Base-by-base conservation (phyloP, 257 asterid genomes). In the Catharanthus roseus region DNA sequence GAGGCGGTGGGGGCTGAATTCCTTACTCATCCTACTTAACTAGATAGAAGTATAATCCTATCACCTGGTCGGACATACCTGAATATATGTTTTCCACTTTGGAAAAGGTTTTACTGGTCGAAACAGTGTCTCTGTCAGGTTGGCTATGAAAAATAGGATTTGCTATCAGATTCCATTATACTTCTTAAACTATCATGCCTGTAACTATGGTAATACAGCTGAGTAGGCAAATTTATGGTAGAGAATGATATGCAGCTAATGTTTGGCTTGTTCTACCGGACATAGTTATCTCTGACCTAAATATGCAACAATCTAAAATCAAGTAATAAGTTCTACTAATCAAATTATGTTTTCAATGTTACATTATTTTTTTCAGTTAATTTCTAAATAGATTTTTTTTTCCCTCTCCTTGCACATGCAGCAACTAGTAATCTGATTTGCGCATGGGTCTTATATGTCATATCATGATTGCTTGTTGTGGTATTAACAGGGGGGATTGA, bases 401-500 rank as follows among this genome's bases (percentile, higher is more conserved):
- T 19, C 21, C 18, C 44, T 36, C 36, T 2, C 0, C 26, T 19
- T 4, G 47, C 19, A 34, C 24, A 3, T 63, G 68, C n/a, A 39
- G 13, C 6, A 2, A 55, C 28, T 28, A 6, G 51, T 24, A 15
- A 33, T 65, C 19, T 26, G 7, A 41, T 67, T 28, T 44, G 47
- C 26, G 5, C 31, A 13, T 41, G 21, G 29, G 12, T 28, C 39
- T 29, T 16, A 26, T 65, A 28, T 26, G 16, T 41, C 29, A 3
- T 33, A 56, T 42, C 28, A 34, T 31, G n/a, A 34, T 67, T 7
- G 49, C 42, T 56, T 31, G 42, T 58, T 69, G 36, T 41, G 68
- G 68, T 65, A 44, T 73, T 82, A 65, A 26, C 86, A 93, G 99
- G 99, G 69, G 99, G 99, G 74, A 93, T 91, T 73, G 99, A 93